A percentile compares a stretch with the other conserved stretches of the same genome.
Evolutionary conservation across 2,329 filamentous ascomycete genomes (phyloP).

Genomic region (Claviceps africana): DNA sequence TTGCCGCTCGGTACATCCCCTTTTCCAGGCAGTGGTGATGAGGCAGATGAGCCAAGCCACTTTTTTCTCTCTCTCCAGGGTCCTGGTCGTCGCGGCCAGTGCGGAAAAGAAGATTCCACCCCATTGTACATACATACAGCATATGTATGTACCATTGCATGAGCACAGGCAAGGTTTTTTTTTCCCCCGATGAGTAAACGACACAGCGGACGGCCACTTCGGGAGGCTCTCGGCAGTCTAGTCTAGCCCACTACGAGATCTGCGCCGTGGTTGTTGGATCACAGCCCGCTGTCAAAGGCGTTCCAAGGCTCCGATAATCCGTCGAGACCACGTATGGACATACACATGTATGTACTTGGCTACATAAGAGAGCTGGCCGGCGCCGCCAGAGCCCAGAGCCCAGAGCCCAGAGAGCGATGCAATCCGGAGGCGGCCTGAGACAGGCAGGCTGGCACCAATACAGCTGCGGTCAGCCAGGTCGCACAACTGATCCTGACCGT

Average conservation of each 20-base stretch:
- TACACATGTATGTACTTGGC: too few species aligned
- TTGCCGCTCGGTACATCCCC: not conserved
- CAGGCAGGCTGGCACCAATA: too few species aligned
- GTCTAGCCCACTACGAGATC: not conserved
- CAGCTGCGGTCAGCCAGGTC: too few species aligned
- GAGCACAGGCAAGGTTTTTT: too few species aligned
- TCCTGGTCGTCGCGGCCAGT: not conserved
- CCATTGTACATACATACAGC: not conserved
- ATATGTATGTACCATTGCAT: too few species aligned
- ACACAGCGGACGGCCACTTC: not conserved
- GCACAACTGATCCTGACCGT: too few species aligned
- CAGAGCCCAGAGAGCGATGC: too few species aligned
- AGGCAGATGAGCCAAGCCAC: not conserved
- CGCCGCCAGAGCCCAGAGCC: not conserved
- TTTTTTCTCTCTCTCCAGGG: not conserved
- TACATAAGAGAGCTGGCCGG: not conserved
- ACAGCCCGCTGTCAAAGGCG: not conserved
- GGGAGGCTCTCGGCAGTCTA: not conserved
- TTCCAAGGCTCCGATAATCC: not conserved
- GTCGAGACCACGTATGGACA: not conserved
- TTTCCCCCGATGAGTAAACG: not conserved
- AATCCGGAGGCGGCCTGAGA: too few species aligned
- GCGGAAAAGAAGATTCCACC: not conserved
- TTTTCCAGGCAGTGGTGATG: not conserved
- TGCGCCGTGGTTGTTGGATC: not conserved